Evolutionary conservation across 164 flowering plant genomes (phyloP).

Genomic region (Akebia trifoliata): DNA sequence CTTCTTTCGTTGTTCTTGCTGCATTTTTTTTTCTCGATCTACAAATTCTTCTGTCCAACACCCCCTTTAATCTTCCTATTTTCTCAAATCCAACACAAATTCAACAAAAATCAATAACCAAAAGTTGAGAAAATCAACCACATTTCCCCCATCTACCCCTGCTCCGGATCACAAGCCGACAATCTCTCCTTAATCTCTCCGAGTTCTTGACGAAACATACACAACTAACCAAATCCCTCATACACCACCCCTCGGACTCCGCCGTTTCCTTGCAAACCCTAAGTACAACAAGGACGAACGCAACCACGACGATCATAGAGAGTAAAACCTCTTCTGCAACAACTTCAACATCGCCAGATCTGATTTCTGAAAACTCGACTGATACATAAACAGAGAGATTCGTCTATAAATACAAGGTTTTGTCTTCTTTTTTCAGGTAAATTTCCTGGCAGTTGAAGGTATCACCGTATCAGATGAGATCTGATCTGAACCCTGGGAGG

Average conservation of each 20-base stretch:
- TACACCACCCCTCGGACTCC: conserved; percentile 32
- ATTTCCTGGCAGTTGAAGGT: neutral
- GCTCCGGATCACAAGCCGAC: conserved; percentile 56
- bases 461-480: no score
- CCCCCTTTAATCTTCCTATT: no score
- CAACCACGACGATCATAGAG: conserved; percentile 32
- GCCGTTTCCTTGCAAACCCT: neutral
- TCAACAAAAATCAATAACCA: neutral
- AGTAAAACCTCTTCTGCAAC: conserved; percentile 7
- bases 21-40: conserved; percentile 46
- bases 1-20: conserved; percentile 77
- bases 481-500: no score
- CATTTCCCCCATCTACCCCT: conserved; percentile 88
- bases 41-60: no score
- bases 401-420: neutral
- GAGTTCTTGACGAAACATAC: conserved; percentile 33
- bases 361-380: no score
- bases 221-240: conserved; percentile 44
- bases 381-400: no score
- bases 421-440: neutral
- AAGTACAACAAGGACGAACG: no score
- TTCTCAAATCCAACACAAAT: no score
- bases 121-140: conserved; percentile 35
- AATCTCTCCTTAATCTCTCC: conserved; percentile 45
- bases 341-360: conserved; percentile 18